Conservation (phyloP, 2,329 filamentous ascomycete genomes). For the Microsporum canis region DNA sequence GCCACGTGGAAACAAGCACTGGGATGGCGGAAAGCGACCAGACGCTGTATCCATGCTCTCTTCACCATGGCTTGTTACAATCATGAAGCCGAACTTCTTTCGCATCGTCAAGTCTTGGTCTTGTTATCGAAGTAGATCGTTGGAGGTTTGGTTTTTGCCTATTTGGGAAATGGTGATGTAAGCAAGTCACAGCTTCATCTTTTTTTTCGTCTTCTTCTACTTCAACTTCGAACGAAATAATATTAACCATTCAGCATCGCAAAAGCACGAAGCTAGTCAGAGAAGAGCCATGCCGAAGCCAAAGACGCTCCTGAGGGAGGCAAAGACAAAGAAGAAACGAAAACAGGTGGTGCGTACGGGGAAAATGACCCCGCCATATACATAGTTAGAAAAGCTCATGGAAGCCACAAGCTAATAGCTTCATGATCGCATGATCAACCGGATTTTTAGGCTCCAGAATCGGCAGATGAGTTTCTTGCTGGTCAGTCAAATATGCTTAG, state of each 20-base stretch:
- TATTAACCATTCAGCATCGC: not conserved
- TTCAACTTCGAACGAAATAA: not conserved
- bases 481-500: constrained; percentile 26
- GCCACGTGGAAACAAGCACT: not conserved
- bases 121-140: not conserved
- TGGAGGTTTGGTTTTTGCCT: not conserved
- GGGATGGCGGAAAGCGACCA: not conserved
- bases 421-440: not conserved
- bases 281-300: constrained; percentile 29
- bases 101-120: not conserved
- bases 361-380: not conserved
- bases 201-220: not conserved
- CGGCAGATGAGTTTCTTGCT: constrained; percentile 57
- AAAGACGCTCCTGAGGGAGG: constrained; percentile 31
- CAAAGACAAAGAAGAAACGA: constrained; percentile 34
- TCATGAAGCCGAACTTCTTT: not conserved
- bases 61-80: too few species aligned
- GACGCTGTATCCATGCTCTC: not conserved
- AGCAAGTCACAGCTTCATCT: not conserved
- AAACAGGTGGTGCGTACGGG: constrained; percentile 27
- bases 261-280: not conserved
- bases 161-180: not conserved
- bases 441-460: constrained; percentile 36
- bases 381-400: not conserved
- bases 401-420: constrained; percentile 5